Evolutionary conservation across 768 basidiomycete species (phyloP), one percentile per base, ranked within the genome.

Genomic region (Rhodotorula babjevae): DNA sequence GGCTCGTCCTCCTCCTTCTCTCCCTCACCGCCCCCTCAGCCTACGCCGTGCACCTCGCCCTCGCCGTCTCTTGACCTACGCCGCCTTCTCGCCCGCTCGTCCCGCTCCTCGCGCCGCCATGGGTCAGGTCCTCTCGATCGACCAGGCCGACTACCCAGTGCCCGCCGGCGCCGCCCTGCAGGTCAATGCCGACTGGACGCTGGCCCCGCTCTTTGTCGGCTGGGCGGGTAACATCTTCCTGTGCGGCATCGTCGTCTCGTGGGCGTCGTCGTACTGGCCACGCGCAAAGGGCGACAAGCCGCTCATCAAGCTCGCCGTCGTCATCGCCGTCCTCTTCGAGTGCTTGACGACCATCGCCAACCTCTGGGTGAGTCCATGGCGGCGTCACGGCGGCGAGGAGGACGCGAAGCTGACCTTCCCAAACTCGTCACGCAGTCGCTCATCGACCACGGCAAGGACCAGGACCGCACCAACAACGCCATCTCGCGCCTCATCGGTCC

Each of bases 361-460:
- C 58, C 6, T 59, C 12, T 11, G 18, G 29, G 40, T 55, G n/a
- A 23, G 53, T 55, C 8, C 53, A 2, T 46, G n/a, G 9, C 15
- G 27, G 5, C 52, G 18, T 27, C 4, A 4, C 5, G 23, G n/a
- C n/a, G 14, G 27, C 7, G 16, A n/a, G 21, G 52, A 5, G 10
- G 52, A 53, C 25, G 12, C 14, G 11, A 25, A 49, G 47, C 49
- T 49, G 49, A 49, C 49, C 49, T 23, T n/a, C 25, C 15, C 29
- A 36, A 36, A 36, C 9, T 4, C 53, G 53, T 15, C 44, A 11
- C 44, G 5, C 53, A 55, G 53, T n/a, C 19, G 33, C 31, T 59
- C 58, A 23, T 59, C 58, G 31, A 33, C 18, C 58, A 59, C 58
- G 58, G 58, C 58, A 59, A 59, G 58, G 58, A 59, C 58, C 58